Conservation (phyloP, 2,329 filamentous ascomycete species). For the Pseudonectria buxi region DNA sequence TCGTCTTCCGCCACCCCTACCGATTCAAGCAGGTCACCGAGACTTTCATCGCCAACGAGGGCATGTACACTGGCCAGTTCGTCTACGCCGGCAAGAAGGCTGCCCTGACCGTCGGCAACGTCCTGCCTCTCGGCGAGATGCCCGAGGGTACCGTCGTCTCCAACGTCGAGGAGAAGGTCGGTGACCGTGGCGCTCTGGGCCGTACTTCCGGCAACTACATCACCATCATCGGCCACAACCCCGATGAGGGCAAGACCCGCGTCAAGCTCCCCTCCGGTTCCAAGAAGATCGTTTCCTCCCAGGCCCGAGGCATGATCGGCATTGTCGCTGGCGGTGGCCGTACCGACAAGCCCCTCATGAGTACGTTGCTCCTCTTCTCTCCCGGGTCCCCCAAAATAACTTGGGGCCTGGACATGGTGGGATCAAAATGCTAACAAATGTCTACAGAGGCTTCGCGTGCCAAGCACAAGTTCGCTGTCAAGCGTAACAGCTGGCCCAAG, state of each 20-base stretch:
- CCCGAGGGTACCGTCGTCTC: conserved; percentile 98
- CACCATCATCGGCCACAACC: conserved; percentile 96
- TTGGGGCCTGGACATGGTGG: not conserved
- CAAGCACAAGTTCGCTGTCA: conserved; percentile 99
- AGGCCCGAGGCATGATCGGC: conserved; percentile 95
- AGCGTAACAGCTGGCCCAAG: conserved; percentile 99
- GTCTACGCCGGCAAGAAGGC: conserved; percentile 99
- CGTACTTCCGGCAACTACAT: conserved; percentile 99
- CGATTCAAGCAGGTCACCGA: conserved; percentile 95
- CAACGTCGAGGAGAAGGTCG: conserved; percentile 98
- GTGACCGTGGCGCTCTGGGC: conserved; percentile 92
- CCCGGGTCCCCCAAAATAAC: not conserved
- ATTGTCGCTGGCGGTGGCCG: conserved; percentile 98
- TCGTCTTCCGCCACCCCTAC: conserved; percentile 97
- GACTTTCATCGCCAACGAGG: conserved; percentile 99
- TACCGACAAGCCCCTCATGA: conserved; percentile 99
- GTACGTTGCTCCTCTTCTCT: conserved; percentile 40
- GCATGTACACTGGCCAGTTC: conserved; percentile 99
- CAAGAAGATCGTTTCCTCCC: conserved; percentile 97
- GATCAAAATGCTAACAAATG: conserved; percentile 32
- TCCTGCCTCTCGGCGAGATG: conserved; percentile 88
- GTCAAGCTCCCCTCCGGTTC: conserved; percentile 98
- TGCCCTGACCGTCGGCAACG: conserved; percentile 91
- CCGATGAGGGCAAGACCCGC: conserved; percentile 98
- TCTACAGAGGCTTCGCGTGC: conserved; percentile 88